Conservation (phyloP, 371 early-diverging fungal genomes). For the Smittium mucronatum region DNA sequence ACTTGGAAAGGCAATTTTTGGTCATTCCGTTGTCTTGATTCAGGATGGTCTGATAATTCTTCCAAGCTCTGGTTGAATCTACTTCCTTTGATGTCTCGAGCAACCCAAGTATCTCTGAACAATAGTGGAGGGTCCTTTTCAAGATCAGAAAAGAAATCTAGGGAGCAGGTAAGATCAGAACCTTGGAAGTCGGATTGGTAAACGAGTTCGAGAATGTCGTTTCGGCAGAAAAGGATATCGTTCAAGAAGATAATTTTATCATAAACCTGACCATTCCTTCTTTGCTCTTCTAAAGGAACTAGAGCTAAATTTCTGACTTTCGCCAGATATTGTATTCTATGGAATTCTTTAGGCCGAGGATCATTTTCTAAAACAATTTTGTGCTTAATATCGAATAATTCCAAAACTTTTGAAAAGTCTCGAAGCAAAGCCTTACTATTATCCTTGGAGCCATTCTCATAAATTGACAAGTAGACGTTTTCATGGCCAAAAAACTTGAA, state of each 20-base stretch:
- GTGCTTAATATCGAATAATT: constrained; percentile 20
- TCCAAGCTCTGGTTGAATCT: constrained; percentile 21
- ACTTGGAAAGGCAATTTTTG: constrained; percentile 31
- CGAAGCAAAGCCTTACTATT: constrained; percentile 25
- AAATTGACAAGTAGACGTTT: constrained; percentile 26
- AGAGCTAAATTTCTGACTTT: constrained; percentile 33
- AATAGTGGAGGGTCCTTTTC: constrained; percentile 8
- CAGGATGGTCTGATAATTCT: constrained; percentile 13
- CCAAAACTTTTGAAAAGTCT: constrained; percentile 16
- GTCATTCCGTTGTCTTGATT: background rate
- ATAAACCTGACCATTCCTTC: background rate
- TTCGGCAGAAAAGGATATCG: constrained; percentile 35
- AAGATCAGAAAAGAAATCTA: background rate
- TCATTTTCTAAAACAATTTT: constrained; percentile 13
- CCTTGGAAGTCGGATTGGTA: constrained; percentile 33
- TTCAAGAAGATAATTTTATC: constrained; percentile 34
- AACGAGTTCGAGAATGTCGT: constrained; percentile 37
- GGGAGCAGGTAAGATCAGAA: constrained; percentile 36
- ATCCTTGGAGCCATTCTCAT: constrained; percentile 34
- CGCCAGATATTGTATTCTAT: constrained; percentile 39
- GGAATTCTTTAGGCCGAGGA: constrained; percentile 12
- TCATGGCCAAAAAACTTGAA: constrained; percentile 22
- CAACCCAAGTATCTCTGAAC: constrained; percentile 39
- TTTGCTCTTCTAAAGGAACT: constrained; percentile 23
- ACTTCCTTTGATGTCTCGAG: constrained; percentile 34